Evolutionary conservation across 805 yeast genomes (phyloP), one percentile per base, ranked within the genome.

Genomic region (Tetrapisispora phaffii): DNA sequence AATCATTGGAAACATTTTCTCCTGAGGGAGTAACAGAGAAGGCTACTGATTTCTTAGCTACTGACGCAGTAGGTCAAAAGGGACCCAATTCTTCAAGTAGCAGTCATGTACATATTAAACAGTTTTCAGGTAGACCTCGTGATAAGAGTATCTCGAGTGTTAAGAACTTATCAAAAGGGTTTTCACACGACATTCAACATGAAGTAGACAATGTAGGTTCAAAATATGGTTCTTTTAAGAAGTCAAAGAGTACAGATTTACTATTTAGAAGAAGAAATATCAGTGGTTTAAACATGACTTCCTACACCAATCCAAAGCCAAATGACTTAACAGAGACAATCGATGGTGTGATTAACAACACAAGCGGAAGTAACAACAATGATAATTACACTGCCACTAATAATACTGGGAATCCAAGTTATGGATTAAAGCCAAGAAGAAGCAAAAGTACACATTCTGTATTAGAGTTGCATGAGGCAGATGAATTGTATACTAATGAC

Each of bases 281-380:
- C 8, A 61, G 65, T 48, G 62, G 62, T 2, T 45, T 63, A 20
- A 61, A 56, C 38, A 63, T 63, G 67, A 60, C 64, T 21, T 17
- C 17, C 7, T 32, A 28, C 33, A 29, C 26, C 22, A 28, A 16
- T 33, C 9, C 26, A 9, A 32, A 26, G 26, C 41, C 41, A 13
- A 38, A 34, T 41, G 39, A 35, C 2, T 17, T 31, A 7, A 19
- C 37, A 10, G 35, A 32, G 8, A 38, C 37, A 7, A 31, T 29
- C 5, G n/a, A 12, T n/a, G 24, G 33, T 4, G 19, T 38, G 17
- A 21, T 38, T 15, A 36, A 15, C 23, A 28, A 7, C 16, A 20
- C 7, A 13, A 13, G n/a, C n/a, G 4, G 39, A 34, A 29, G 7
- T 10, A 15, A 17, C 7, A 16, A 39, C 10, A 16, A 23, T 20